Evolutionary conservation across 306 rosid genomes (phyloP), one percentile per base, ranked within the genome.

Genomic region (Gleditsia sinensis): DNA sequence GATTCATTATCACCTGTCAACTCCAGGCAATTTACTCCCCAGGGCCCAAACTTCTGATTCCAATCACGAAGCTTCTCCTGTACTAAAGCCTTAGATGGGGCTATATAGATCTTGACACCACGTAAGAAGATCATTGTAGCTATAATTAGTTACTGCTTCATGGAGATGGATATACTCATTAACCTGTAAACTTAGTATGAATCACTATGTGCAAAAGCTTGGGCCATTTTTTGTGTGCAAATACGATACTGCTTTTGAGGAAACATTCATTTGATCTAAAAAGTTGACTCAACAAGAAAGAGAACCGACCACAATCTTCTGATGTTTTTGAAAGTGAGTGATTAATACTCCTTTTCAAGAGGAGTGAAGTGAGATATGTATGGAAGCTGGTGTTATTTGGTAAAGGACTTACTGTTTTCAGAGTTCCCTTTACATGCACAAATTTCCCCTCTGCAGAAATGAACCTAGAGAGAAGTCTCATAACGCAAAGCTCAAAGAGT

Each of bases 51-150:
- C 82, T 90, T 94, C 80, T 88, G 91, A 81, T 79, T 89, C 98
- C 98, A 94, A 63, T 87, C 94, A 58, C 97, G 96, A 75, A 94
- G 84, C 74, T 94, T 94, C 88, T 94, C 98, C 74, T 94, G 98
- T 59, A 94, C 94, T 81, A 94, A 86, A 67, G 98, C 98, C 90
- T 94, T 94, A 23, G 98, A 89, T 67, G 98, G 98, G 70, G 97
- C 97, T 64, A 89, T 72, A 63, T 94, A 94, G 80, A 94, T 83
- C 98, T 94, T 72, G 78, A 78, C 71, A 74, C 67, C 73, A 84
- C 61, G 75, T 27, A n/a, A 71, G 69, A 81, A 75, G 72, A 89
- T 77, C 74, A 71, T 13, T 43, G 23, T 64, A 68, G 32, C 46
- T 37, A 60, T 68, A 63, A 78, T 24, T 50, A 83, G 79, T 49